These are phyloP conservation scores for Knoxia roxburghii DNA, from an alignment of 257 asterid species.

Conservation along the genomic window DNA sequence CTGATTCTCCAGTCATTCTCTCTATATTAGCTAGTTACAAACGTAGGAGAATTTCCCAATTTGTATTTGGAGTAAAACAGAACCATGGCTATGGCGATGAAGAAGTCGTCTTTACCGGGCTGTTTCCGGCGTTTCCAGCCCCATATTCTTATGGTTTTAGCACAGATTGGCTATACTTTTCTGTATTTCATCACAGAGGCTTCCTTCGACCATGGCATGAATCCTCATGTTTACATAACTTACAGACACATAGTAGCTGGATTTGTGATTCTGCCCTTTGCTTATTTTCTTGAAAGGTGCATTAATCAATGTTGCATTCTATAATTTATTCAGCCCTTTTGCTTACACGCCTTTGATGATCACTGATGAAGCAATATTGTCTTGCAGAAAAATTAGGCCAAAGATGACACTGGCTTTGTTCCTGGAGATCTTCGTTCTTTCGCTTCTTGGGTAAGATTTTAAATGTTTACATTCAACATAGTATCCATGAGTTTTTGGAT, in stretches of 20 bases:
- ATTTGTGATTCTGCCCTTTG: constrained; percentile 51
- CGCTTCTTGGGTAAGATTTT: constrained; percentile 56
- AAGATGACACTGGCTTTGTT: constrained; percentile 44
- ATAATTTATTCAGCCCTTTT: neutral
- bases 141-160: constrained; percentile 57
- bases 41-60: neutral
- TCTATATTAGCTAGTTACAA: constrained; percentile 16
- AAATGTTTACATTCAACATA: neutral
- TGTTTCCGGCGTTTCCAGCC: constrained; percentile 43
- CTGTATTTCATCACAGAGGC: constrained; percentile 67
- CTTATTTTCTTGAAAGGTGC: constrained; percentile 66
- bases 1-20: constrained; percentile 2
- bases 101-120: neutral
- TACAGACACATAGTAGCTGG: constrained; percentile 56
- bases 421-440: constrained; percentile 49
- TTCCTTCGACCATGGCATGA: constrained; percentile 74
- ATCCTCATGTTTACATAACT: constrained; percentile 61
- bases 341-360: neutral
- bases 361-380: neutral
- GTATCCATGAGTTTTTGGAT: neutral
- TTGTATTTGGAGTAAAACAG: neutral
- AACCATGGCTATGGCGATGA: constrained; percentile 18
- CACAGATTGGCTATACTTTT: constrained; percentile 52
- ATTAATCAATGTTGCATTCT: neutral
- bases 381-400: constrained; percentile 57